Percentiles rank a stretch among this genome's conserved stretches.
These are phyloP conservation scores for Aspergillus quadrilineatus DNA, from an alignment of 2,329 filamentous ascomycete species.

Conservation along the genomic window DNA sequence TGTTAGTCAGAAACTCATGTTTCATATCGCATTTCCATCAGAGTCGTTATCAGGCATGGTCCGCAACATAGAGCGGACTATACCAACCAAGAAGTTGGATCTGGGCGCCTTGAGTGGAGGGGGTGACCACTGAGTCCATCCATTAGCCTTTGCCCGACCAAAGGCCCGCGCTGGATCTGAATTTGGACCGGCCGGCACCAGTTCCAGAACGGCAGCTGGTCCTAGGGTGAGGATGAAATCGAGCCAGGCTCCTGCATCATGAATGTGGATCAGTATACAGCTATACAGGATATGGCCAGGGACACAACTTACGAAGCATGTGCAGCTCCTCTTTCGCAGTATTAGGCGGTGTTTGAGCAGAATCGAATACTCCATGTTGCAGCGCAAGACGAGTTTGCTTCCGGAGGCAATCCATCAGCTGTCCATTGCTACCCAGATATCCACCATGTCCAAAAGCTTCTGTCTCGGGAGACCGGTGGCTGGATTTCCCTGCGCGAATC, in stretches of 20 bases:
- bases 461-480: background rate
- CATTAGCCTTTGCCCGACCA: background rate
- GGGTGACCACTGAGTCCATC: background rate
- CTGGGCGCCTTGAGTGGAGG: background rate
- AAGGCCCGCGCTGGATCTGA: conserved; percentile 7
- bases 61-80: background rate
- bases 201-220: conserved; percentile 7
- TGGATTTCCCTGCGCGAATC: conserved; percentile 10
- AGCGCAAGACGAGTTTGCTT: conserved; percentile 6
- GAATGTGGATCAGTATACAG: background rate
- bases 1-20: too few species aligned
- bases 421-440: conserved; percentile 8
- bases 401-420: conserved; percentile 8
- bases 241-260: conserved; percentile 7
- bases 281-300: background rate
- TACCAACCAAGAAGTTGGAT: background rate
- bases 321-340: background rate
- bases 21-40: too few species aligned
- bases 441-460: conserved; percentile 9
- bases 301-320: background rate
- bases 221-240: conserved; percentile 4
- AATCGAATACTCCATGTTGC: conserved; percentile 4
- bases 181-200: conserved; percentile 6
- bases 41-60: background rate
- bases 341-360: background rate